These are phyloP conservation scores for Zymoseptoria tritici DNA, from an alignment of 2,329 filamentous ascomycete species.

Conservation along the genomic window DNA sequence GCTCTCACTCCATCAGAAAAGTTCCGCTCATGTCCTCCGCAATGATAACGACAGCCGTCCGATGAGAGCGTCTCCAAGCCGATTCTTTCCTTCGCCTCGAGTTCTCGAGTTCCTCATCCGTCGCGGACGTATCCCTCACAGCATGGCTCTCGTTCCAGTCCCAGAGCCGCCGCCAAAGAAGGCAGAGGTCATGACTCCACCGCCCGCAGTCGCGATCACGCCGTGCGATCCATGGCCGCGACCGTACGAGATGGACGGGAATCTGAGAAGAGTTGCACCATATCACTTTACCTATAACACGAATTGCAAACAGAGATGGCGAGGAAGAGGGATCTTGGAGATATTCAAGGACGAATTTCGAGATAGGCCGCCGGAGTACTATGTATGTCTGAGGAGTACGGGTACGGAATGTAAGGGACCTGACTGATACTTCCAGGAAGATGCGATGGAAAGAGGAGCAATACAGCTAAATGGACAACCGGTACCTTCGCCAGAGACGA, in stretches of 20 bases:
- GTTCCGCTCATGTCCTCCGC: not conserved
- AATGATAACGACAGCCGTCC: not conserved
- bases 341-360: conserved; percentile 90
- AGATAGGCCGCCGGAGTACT: conserved; percentile 79
- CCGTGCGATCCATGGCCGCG: conserved; percentile 53
- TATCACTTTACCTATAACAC: conserved; percentile 96
- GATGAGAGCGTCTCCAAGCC: conserved; percentile 10
- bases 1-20: not conserved
- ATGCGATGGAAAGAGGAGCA: conserved; percentile 70
- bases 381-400: conserved; percentile 45
- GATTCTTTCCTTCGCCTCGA: conserved; percentile 38
- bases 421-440: conserved; percentile 42
- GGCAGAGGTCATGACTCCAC: conserved; percentile 36
- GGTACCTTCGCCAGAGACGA: conserved; percentile 57
- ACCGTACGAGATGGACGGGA: conserved; percentile 74
- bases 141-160: conserved; percentile 24
- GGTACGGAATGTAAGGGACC: conserved; percentile 5
- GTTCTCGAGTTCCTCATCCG: conserved; percentile 46
- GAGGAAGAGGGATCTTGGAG: conserved; percentile 70
- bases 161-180: conserved; percentile 17
- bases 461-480: conserved; percentile 73
- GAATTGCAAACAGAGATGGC: conserved; percentile 89
- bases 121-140: conserved; percentile 32
- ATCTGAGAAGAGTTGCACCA: conserved; percentile 62
- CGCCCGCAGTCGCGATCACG: conserved; percentile 45